Evolutionary conservation across 495 filamentous ascomycete genomes (phyloP), one percentile per base, ranked within the genome.

Genomic region (Penicillium subrubescens): DNA sequence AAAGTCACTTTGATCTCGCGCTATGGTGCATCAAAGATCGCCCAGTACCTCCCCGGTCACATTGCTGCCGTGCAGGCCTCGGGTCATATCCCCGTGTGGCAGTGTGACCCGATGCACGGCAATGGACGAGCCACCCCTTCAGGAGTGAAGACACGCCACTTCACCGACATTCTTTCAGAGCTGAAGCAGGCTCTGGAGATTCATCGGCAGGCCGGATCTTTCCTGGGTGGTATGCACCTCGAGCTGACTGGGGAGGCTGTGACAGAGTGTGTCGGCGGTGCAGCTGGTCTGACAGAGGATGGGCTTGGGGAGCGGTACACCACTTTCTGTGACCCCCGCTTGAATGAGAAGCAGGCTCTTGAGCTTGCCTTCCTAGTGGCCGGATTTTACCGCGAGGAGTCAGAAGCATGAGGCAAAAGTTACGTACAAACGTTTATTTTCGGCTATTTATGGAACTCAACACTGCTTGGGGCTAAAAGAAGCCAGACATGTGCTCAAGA

Each of bases 101-200:
- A 97, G 76, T 97, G 93, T 77, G 95, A 99, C 77, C 95, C 95
- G 12, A 98, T 98, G 96, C 95, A 99, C 79, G 95, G 95, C 62
- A 89, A 84, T 59, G 82, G 79, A 8, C 79, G 79, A 61, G 84
- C 87, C 21, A 93, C 92, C 0, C 80, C 87, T 0, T 81, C 84
- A 0, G 79, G 82, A 8, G 84, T 97, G 73, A 99, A 99, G 81
- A 99, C 95, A 3, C 84, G 96, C 3, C 87, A 89, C 57, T 98
- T 98, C 77, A 84, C 83, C 39, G 87, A 91, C 74, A 96, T 99
- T 63, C 86, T 97, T 67, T 87, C 84, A 14, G 96, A 98, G 81
- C 81, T 98, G 43, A 82, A 86, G 53, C 85, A 90, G 66, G 90
- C 93, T 4, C 79, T 97, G 58, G 79, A 84, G 63, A 93, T 98